phyloP scores from a whole-genome alignment of 2,329 filamentous ascomycete genomes.

The Arthrobotrys pseudoclavata region DNA sequence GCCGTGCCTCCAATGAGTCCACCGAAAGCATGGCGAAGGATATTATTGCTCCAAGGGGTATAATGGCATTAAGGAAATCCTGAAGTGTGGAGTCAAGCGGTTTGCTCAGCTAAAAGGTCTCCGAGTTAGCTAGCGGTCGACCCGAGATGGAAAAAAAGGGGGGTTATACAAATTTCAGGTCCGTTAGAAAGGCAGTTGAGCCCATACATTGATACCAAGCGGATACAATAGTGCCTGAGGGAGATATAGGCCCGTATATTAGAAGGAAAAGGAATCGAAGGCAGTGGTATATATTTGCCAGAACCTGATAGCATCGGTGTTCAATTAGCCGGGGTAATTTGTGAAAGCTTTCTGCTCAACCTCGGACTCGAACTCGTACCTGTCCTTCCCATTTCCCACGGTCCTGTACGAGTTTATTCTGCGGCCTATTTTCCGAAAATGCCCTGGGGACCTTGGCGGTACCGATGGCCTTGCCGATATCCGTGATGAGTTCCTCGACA shows the following conservation, averaged over 20 bases:
- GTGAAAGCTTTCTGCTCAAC: not conserved
- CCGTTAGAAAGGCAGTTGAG: constrained; percentile 75
- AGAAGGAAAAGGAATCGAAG: constrained; percentile 81
- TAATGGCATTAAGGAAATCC: constrained; percentile 60
- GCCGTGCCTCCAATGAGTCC: constrained; percentile 56
- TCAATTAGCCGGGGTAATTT: not conserved
- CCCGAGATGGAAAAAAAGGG: not conserved
- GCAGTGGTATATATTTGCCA: constrained; percentile 80
- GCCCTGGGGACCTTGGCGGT: constrained; percentile 29
- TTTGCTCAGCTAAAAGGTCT: constrained; percentile 58
- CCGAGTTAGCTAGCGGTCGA: constrained; percentile 8
- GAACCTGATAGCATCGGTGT: constrained; percentile 43
- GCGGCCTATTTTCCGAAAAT: constrained; percentile 22
- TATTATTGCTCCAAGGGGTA: constrained; percentile 62
- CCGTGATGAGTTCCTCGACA: constrained; percentile 40
- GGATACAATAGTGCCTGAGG: constrained; percentile 74
- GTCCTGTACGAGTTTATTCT: constrained; percentile 17
- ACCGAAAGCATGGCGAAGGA: constrained; percentile 62
- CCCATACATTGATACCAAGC: constrained; percentile 83
- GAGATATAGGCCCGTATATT: constrained; percentile 73
- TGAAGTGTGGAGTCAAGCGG: constrained; percentile 60
- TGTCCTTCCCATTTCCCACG: constrained; percentile 49
- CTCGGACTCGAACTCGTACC: constrained; percentile 1
- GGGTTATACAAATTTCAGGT: constrained; percentile 57
- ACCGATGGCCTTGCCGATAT: constrained; percentile 36